A percentile compares a stretch with the other conserved stretches of the same genome.
phyloP scores from a whole-genome alignment of 2,329 filamentous ascomycete species.

The Diaporthe humulicola region DNA sequence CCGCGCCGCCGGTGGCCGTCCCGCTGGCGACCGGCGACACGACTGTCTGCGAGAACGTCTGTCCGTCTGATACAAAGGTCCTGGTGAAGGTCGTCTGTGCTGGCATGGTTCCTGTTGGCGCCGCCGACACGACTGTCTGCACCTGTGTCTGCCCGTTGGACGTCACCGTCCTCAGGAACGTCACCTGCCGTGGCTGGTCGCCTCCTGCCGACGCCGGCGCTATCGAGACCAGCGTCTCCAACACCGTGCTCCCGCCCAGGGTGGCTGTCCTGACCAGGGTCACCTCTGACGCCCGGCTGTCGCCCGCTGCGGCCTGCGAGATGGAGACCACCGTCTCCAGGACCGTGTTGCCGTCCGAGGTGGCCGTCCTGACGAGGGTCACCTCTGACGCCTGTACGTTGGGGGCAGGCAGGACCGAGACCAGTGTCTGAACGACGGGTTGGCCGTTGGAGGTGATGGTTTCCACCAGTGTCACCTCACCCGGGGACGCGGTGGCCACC shows the following conservation, averaged over 20 bases:
- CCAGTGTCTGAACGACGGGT: neutral
- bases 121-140: conserved; percentile 14
- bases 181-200: neutral
- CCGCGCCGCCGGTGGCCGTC: neutral
- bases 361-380: conserved; percentile 19
- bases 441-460: neutral
- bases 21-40: conserved; percentile 10
- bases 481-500: neutral
- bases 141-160: conserved; percentile 12
- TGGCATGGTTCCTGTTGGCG: neutral
- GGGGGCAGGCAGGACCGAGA: neutral
- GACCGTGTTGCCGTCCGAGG: conserved; percentile 4
- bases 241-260: neutral
- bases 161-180: conserved; percentile 9
- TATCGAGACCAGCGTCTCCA: conserved; percentile 12
- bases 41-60: conserved; percentile 22
- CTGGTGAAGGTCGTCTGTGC: conserved; percentile 13
- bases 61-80: conserved; percentile 10
- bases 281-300: neutral
- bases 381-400: conserved; percentile 1
- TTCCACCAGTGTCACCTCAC: conserved; percentile 20
- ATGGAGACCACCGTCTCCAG: conserved; percentile 16
- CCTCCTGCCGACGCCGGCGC: neutral
- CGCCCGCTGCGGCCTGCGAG: neutral
- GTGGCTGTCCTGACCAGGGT: neutral